phyloP scores from a whole-genome alignment of 345 rosid genomes.

The Conringia planisiliqua region DNA sequence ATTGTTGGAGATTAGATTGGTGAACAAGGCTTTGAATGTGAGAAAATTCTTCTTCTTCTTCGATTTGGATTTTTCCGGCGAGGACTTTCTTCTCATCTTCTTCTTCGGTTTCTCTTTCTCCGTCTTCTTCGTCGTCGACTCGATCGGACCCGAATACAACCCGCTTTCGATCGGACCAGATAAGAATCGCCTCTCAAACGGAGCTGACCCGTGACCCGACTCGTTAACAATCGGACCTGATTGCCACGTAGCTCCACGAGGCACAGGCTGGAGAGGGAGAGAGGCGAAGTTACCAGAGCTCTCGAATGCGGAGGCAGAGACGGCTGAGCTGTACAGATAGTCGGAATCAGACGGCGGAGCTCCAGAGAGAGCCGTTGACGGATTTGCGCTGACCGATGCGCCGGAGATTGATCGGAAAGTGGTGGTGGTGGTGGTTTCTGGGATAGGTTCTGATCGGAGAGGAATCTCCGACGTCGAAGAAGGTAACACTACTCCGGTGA shows the following conservation, averaged over 20 bases:
- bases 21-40: conserved; percentile 35
- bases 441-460: conserved; percentile 40
- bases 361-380: conserved; percentile 57
- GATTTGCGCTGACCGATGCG: conserved; percentile 89
- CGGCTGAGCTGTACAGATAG: conserved; percentile 35
- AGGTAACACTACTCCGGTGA: conserved; percentile 19
- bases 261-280: conserved; percentile 83
- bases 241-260: conserved; percentile 41
- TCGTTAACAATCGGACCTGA: conserved; percentile 55
- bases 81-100: not conserved
- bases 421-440: conserved; percentile 30
- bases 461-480: conserved; percentile 44
- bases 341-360: conserved; percentile 1
- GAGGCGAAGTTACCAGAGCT: conserved; percentile 87
- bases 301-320: conserved; percentile 69
- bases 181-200: conserved; percentile 42
- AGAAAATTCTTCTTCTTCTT: conserved; percentile 36
- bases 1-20: conserved; percentile 45
- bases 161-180: conserved; percentile 51
- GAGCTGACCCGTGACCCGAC: conserved; percentile 39
- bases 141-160: conserved; percentile 40
- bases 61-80: conserved; percentile 24
- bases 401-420: conserved; percentile 87
- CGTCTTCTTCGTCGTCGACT: conserved; percentile 14
- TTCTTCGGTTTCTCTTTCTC: conserved; percentile 49